Conservation (phyloP, 306 rosid genomes). For the Glycine tomentella region DNA sequence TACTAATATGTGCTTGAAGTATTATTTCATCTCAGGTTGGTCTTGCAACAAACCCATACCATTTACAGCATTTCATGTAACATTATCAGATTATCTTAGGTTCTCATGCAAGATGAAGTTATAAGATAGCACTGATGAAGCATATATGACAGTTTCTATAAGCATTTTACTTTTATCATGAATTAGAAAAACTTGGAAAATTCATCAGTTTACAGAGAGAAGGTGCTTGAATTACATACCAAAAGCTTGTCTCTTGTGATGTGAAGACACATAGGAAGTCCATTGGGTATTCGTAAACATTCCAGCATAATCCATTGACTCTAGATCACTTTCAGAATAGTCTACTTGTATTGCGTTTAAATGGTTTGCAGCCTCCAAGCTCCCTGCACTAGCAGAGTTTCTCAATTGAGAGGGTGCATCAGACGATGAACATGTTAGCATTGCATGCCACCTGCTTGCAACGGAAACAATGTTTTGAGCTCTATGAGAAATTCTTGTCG, state of each 20-base stretch:
- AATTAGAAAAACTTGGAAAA: slow-evolving; percentile 23
- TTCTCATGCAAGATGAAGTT: slow-evolving; percentile 2
- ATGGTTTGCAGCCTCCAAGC: slow-evolving; percentile 53
- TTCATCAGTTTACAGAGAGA: slow-evolving; percentile 18
- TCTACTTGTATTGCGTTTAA: slow-evolving; percentile 53
- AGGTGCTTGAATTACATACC: slow-evolving; percentile 56
- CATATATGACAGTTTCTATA: not conserved
- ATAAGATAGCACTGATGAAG: slow-evolving; percentile 19
- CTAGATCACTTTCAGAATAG: slow-evolving; percentile 84
- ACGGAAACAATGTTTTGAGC: slow-evolving; percentile 76
- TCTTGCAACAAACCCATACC: slow-evolving; percentile 8
- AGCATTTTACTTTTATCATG: slow-evolving; percentile 1
- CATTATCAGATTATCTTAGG: slow-evolving; percentile 27
- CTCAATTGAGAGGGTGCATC: slow-evolving; percentile 59
- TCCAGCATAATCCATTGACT: slow-evolving; percentile 59
- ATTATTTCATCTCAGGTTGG: slow-evolving; percentile 1
- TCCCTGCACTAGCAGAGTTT: slow-evolving; percentile 52
- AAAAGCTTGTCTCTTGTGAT: slow-evolving; percentile 85
- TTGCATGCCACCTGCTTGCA: slow-evolving; percentile 89
- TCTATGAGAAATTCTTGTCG: slow-evolving; percentile 84
- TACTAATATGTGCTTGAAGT: not conserved
- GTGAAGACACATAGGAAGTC: slow-evolving; percentile 70
- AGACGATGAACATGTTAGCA: slow-evolving; percentile 62
- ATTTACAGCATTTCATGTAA: slow-evolving; percentile 6
- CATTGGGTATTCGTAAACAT: slow-evolving; percentile 61